These are phyloP conservation scores for Thuidium tamariscinum DNA, from an alignment of 225 moss, liverwort and hornwort species.

Conservation along the genomic window DNA sequence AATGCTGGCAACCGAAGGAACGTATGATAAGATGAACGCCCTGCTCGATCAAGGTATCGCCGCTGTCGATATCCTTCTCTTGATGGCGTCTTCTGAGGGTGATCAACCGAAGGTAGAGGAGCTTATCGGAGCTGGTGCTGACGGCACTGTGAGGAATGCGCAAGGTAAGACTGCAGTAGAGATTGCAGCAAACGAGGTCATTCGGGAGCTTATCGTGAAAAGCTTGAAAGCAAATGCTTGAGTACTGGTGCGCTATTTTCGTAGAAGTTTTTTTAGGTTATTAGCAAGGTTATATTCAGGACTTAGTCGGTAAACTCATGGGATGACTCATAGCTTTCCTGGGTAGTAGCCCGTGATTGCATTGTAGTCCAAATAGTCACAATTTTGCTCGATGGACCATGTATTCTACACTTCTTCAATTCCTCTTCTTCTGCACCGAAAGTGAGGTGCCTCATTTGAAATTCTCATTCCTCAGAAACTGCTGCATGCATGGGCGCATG, in stretches of 20 bases:
- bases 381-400: conserved; percentile 21
- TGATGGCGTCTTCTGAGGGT: conserved; percentile 79
- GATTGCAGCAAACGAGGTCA: conserved; percentile 50
- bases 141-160: conserved; percentile 45
- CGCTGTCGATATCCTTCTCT: conserved; percentile 72
- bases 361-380: conserved; percentile 6
- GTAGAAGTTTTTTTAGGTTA: background rate
- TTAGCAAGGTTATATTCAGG: conserved; percentile 2
- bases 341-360: conserved; percentile 3
- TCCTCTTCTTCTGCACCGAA: background rate
- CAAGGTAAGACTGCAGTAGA: conserved; percentile 73
- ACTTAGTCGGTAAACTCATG: background rate
- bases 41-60: conserved; percentile 65
- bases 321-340: background rate
- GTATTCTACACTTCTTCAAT: conserved; percentile 4
- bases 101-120: conserved; percentile 94
- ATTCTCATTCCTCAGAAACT: background rate
- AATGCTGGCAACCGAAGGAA: conserved; percentile 90
- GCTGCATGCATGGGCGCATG: background rate
- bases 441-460: background rate
- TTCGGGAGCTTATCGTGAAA: conserved; percentile 52
- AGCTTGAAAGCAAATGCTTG: conserved; percentile 43
- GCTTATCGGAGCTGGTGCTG: conserved; percentile 44
- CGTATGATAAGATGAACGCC: conserved; percentile 83
- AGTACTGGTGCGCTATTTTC: background rate